phyloP scores from a whole-genome alignment of 176 grass and related monocot species.

The Triticum turgidum region DNA sequence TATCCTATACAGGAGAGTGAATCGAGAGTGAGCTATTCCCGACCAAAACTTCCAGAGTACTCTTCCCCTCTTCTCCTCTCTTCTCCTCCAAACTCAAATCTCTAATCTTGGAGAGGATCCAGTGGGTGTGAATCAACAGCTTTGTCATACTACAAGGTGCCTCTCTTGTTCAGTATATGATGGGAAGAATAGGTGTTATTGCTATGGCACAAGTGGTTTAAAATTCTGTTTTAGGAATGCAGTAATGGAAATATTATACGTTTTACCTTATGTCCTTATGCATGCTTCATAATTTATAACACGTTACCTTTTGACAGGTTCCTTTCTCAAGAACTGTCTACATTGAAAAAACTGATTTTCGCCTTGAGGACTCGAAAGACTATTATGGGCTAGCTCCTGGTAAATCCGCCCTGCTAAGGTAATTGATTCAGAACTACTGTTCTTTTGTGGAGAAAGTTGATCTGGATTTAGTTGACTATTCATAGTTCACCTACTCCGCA shows the following conservation, averaged over 20 bases:
- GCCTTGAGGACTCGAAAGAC: conserved; percentile 90
- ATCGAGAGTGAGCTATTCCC: too few relatives aligned
- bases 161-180: conserved; percentile 2
- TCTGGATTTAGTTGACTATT: not conserved
- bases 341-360: conserved; percentile 93
- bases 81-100: too few relatives aligned
- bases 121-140: not conserved
- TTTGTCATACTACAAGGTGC: conserved; percentile 89
- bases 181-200: not conserved
- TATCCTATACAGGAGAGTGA: too few relatives aligned
- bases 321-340: conserved; percentile 69
- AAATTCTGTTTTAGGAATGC: not conserved
- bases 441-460: conserved; percentile 33
- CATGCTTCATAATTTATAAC: not conserved
- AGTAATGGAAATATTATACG: not conserved
- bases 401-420: conserved; percentile 90
- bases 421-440: not conserved
- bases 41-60: too few relatives aligned
- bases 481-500: not conserved
- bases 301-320: conserved; percentile 43
- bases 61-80: too few relatives aligned
- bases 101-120: too few relatives aligned
- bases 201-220: not conserved
- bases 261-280: not conserved
- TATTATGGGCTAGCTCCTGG: conserved; percentile 93